Evolutionary conservation across 2,329 filamentous ascomycete genomes (phyloP), one percentile per base, ranked within the genome.

Genomic region (Xylariaceae sp.): DNA sequence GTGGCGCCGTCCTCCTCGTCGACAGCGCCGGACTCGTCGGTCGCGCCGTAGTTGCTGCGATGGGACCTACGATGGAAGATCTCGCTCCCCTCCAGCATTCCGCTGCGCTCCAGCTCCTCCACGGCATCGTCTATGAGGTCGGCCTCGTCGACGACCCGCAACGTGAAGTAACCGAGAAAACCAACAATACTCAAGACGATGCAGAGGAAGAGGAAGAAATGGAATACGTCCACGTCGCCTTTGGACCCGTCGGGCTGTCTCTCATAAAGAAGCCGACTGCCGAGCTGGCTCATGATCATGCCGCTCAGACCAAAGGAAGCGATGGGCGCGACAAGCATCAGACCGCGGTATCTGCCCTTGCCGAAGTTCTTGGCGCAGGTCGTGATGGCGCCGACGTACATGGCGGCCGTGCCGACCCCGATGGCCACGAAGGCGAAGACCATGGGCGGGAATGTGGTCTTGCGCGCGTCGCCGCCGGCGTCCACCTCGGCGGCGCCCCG

Each of bases 331-430:
- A 90, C 89, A 35, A 98, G 70, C 39, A 93, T 90, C 32, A 98
- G 64, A 0, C 92, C 92, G 50, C 90, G 83, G 52, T 93, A 81
- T 52, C 81, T 84, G 4, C 88, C 87, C 40, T 83, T 79, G 31
- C 89, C 89, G 61, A 96, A 98, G 63, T 96, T 98, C 76, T 98
- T 98, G 22, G 92, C 92, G 53, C 88, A 94, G 0, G 90, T 94
- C 5, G 90, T 90, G n/a, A 98, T 82, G 2, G 87, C 82, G 32
- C 80, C 75, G 36, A 96, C 70, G 58, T 96, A 98, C 77, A 96
- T 88, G 57, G 77, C 77, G 44, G 83, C 85, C 0, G 90, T 95
- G 5, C 78, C 90, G 42, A 81, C 72, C 2, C 92, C 92, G 37
- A 98, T 78, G 32, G 75, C 72, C 29, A 89, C 70, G 57, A 96